phyloP scores from a whole-genome alignment of 306 rosid genomes.

The Bauhinia variegata region DNA sequence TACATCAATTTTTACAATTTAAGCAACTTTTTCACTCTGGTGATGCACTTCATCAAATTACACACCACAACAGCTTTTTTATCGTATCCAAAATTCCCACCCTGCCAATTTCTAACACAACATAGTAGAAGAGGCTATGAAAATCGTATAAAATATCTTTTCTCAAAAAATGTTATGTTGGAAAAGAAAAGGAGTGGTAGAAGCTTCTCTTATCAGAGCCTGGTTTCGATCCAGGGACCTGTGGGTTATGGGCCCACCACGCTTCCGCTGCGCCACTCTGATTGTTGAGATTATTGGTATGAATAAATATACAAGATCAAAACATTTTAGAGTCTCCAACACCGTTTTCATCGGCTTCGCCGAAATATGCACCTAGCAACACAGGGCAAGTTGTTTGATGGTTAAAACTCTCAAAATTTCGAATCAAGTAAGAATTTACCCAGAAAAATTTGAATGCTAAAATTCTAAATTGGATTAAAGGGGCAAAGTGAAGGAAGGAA shows the following conservation, averaged over 20 bases:
- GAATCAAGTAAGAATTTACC: not conserved
- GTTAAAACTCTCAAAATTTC: not conserved
- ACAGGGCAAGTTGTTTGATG: not conserved
- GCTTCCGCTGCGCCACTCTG: conserved; percentile 67
- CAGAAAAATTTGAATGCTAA: not conserved
- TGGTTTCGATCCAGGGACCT: conserved; percentile 59
- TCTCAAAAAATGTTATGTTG: too few species aligned
- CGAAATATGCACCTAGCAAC: not conserved
- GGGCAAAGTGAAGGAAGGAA: not conserved
- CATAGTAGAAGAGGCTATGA: too few species aligned
- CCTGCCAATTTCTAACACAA: too few species aligned
- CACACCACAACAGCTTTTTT: too few species aligned
- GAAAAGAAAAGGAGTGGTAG: not conserved
- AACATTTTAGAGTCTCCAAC: too few species aligned
- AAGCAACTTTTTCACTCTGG: too few species aligned
- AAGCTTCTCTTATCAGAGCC: conserved; percentile 39
- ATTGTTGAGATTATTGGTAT: not conserved
- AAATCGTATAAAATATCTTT: too few species aligned
- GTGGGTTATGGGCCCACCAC: conserved; percentile 62
- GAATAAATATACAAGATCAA: not conserved
- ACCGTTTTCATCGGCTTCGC: too few species aligned
- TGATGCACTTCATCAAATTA: too few species aligned
- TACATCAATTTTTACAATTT: too few species aligned
- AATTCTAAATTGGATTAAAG: not conserved
- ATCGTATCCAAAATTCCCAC: too few species aligned